phyloP scores from a whole-genome alignment of 257 asterid genomes.

The Capsicum baccatum region DNA sequence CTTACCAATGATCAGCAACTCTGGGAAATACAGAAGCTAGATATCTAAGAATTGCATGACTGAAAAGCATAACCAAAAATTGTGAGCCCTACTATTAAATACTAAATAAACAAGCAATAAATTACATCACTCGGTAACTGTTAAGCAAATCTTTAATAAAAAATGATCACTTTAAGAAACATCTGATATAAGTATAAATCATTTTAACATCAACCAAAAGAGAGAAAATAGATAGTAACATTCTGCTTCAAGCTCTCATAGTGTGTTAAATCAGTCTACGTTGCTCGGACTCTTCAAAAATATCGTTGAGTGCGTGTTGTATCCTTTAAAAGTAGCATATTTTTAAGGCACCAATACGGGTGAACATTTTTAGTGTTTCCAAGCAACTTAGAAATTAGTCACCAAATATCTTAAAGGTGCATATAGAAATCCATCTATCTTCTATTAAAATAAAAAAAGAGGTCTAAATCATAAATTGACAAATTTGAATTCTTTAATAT shows the following conservation, averaged over 20 bases:
- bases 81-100: not conserved
- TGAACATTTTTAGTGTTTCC: no score
- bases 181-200: not conserved
- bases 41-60: conserved; percentile 86
- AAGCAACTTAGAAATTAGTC: no score
- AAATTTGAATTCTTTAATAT: no score
- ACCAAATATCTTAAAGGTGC: no score
- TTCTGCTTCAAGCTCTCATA: not conserved
- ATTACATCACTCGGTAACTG: not conserved
- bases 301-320: no score
- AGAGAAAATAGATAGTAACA: no score
- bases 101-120: not conserved
- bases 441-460: no score
- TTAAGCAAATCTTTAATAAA: not conserved
- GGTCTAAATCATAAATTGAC: no score
- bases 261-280: not conserved
- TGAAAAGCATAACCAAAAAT: conserved; percentile 40
- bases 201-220: not conserved
- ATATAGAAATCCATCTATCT: no score
- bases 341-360: no score
- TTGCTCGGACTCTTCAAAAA: no score
- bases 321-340: no score
- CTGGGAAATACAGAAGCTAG: conserved; percentile 73
- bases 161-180: not conserved
- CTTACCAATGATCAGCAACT: conserved; percentile 96